phyloP scores from a whole-genome alignment of 2,329 filamentous ascomycete genomes.

The Chaetomiaceae sp. region DNA sequence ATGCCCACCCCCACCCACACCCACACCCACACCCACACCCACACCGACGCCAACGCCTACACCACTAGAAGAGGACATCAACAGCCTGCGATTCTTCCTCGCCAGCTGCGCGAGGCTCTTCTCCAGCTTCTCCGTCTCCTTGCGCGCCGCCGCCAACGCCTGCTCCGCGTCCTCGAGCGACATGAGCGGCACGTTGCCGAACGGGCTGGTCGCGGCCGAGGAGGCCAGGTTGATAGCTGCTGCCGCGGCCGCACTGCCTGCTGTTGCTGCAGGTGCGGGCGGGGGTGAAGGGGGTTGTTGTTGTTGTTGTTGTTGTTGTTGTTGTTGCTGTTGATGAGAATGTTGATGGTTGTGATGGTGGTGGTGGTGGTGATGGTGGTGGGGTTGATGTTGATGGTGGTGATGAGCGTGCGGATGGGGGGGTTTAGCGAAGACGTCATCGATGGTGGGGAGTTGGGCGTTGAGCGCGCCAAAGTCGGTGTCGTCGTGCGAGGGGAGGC shows the following conservation, averaged over 20 bases:
- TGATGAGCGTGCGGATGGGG: constrained; percentile 3
- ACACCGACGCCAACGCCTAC: not conserved
- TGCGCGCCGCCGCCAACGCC: constrained; percentile 45
- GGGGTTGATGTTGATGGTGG: not conserved
- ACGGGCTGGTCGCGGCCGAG: constrained; percentile 24
- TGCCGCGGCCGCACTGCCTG: not conserved
- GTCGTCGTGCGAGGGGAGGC: not conserved
- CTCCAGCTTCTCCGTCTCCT: constrained; percentile 57
- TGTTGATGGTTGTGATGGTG: not conserved
- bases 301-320: not conserved
- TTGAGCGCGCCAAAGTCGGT: constrained; percentile 2
- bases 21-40: not conserved
- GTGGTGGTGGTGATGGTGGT: constrained; percentile 1
- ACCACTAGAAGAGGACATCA: constrained; percentile 24
- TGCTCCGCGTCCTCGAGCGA: constrained; percentile 58
- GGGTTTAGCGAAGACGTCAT: constrained; percentile 2
- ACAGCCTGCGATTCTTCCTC: constrained; percentile 51
- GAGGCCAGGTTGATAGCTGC: constrained; percentile 6
- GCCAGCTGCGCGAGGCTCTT: constrained; percentile 55
- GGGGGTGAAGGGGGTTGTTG: not conserved
- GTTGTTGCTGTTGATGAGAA: not conserved
- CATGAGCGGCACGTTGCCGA: constrained; percentile 49
- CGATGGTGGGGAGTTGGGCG: constrained; percentile 4
- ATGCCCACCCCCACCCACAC: constrained; percentile 19
- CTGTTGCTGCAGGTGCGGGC: not conserved